Conservation (phyloP, 371 early-diverging fungal species). For the Conidiobolus coronatus region DNA sequence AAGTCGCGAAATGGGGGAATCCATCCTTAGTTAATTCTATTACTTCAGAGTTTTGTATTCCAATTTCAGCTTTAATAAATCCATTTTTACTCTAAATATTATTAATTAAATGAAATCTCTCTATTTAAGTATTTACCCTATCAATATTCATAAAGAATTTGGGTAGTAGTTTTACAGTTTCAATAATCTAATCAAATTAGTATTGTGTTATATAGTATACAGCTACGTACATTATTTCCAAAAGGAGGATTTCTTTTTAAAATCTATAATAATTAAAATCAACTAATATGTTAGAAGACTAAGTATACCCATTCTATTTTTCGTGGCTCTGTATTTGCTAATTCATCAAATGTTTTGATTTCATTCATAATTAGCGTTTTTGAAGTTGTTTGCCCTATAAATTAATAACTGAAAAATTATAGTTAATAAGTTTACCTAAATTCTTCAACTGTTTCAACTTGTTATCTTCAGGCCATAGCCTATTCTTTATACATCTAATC, state of each 20-base stretch:
- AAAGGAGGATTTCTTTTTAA: slow-evolving; percentile 3
- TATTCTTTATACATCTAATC: background rate
- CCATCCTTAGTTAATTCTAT: too few species aligned
- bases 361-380: background rate
- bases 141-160: too few species aligned
- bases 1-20: too few species aligned
- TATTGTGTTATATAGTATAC: too few species aligned
- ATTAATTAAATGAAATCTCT: too few species aligned
- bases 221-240: slow-evolving; percentile 4
- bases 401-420: background rate
- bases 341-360: background rate
- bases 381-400: background rate
- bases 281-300: background rate
- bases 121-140: too few species aligned
- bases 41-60: too few species aligned
- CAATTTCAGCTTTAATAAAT: too few species aligned
- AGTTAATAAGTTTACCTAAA: background rate
- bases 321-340: background rate
- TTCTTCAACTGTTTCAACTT: background rate
- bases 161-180: too few species aligned
- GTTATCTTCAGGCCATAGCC: background rate
- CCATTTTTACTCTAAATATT: too few species aligned
- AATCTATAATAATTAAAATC: background rate
- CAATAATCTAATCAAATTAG: too few species aligned
- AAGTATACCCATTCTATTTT: slow-evolving; percentile 1